Percentiles rank a stretch among this genome's conserved stretches.
Conservation (phyloP, 192 early-diverging fungal genomes). For the Dissophora ornata region DNA sequence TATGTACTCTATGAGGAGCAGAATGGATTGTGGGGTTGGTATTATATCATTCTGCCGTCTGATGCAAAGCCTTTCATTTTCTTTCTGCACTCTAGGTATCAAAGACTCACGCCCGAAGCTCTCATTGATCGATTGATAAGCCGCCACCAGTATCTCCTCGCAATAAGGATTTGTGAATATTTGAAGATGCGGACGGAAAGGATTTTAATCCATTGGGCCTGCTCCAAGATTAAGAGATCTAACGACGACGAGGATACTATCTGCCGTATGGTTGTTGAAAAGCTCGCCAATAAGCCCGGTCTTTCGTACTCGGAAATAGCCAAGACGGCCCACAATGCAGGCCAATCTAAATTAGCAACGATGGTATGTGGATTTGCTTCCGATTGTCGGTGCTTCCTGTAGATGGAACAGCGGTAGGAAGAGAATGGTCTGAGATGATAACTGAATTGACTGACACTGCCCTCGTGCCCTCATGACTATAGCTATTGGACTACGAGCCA, state of each 20-base stretch:
- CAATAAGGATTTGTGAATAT: constrained; percentile 86
- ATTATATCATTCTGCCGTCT: too few relatives aligned
- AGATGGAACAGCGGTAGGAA: too few relatives aligned
- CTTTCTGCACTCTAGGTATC: constrained; percentile 61
- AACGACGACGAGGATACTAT: constrained; percentile 90
- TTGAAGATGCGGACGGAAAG: constrained; percentile 81
- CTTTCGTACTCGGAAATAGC: constrained; percentile 94
- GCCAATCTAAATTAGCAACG: constrained; percentile 86
- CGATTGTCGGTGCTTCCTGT: too few relatives aligned
- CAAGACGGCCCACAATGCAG: constrained; percentile 86
- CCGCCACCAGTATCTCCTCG: constrained; percentile 87
- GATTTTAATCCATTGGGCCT: constrained; percentile 96
- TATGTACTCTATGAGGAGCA: constrained; percentile 49
- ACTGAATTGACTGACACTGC: too few relatives aligned
- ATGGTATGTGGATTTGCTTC: constrained; percentile 60
- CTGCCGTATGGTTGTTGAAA: constrained; percentile 81
- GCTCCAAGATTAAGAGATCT: constrained; percentile 90
- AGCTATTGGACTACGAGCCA: constrained; percentile 94
- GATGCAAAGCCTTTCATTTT: too few relatives aligned
- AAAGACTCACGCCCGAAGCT: constrained; percentile 80
- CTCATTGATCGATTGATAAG: constrained; percentile 86
- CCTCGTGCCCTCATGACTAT: constrained; percentile 12
- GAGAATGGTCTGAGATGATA: too few relatives aligned
- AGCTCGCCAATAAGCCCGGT: constrained; percentile 75
- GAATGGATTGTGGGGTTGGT: too few relatives aligned